Evolutionary conservation across 2,329 filamentous ascomycete genomes (phyloP).

Genomic region (Drechslerella dactyloides): DNA sequence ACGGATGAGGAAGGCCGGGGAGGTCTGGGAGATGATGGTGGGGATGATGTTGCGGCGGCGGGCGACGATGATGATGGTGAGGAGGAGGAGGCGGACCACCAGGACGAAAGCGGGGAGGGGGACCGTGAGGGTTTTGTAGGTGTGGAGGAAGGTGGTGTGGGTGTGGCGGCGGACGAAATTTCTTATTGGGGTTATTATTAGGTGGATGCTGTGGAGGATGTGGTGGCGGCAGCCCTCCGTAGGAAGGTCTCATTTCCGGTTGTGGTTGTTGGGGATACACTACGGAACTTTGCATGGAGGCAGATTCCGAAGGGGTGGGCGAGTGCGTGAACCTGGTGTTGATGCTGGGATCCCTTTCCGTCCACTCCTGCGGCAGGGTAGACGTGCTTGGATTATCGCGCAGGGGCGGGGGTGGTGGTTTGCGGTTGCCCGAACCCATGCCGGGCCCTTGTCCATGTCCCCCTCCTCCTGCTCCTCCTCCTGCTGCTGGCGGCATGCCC

Average conservation of each 20-base stretch:
- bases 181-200: conserved; percentile 21
- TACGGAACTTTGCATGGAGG: conserved; percentile 51
- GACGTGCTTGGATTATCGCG: conserved; percentile 50
- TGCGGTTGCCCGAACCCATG: conserved; percentile 31
- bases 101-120: conserved; percentile 18
- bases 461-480: neutral
- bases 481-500: conserved; percentile 8
- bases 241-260: conserved; percentile 39
- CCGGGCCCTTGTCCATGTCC: neutral
- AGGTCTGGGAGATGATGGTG: conserved; percentile 19
- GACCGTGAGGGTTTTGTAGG: conserved; percentile 36
- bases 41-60: conserved; percentile 29
- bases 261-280: conserved; percentile 50
- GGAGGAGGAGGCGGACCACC: conserved; percentile 21
- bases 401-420: conserved; percentile 46
- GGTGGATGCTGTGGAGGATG: conserved; percentile 26
- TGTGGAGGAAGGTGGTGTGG: conserved; percentile 28
- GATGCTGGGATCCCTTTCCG: conserved; percentile 49
- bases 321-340: conserved; percentile 49
- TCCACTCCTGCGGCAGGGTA: conserved; percentile 50
- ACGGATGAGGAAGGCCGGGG: conserved; percentile 10
- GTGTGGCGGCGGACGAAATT: conserved; percentile 34
- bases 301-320: conserved; percentile 50
- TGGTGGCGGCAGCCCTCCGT: conserved; percentile 13
- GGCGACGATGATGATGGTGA: conserved; percentile 29